Conservation (phyloP, 2,329 filamentous ascomycete genomes). For the Colletotrichum tropicicola region DNA sequence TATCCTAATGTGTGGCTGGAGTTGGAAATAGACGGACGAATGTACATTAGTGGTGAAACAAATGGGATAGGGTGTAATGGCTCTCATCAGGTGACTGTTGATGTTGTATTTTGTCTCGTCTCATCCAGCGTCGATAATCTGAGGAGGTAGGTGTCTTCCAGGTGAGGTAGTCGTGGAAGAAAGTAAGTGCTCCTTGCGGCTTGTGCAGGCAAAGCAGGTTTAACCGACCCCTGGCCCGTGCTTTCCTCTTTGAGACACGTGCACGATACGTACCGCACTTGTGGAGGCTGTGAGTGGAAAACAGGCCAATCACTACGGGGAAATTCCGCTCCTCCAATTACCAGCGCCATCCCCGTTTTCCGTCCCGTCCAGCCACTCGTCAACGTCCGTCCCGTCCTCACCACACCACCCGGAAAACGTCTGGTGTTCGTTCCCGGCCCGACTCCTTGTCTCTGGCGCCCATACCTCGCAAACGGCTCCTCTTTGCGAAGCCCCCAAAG, state of each 20-base stretch:
- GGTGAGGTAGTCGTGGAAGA: background rate
- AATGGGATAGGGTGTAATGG: background rate
- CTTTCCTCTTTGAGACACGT: too few species aligned
- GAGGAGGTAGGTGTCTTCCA: too few species aligned
- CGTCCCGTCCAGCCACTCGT: background rate
- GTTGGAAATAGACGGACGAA: background rate
- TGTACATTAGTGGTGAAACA: background rate
- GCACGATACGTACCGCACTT: too few species aligned
- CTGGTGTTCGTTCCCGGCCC: background rate
- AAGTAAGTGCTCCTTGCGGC: background rate
- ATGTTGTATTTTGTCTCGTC: too few species aligned
- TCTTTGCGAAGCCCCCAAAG: too few species aligned
- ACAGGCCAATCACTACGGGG: background rate
- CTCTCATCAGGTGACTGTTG: too few species aligned
- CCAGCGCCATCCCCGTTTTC: background rate
- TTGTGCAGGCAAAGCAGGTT: background rate
- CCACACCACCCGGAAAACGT: background rate
- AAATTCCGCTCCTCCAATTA: conserved; percentile 11
- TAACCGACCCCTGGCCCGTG: conserved; percentile 3
- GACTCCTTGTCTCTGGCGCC: background rate
- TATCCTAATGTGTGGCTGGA: background rate
- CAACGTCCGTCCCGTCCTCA: background rate
- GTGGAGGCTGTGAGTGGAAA: background rate
- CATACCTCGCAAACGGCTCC: too few species aligned
- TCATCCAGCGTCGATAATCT: too few species aligned